Evolutionary conservation across 192 early-diverging fungal species (phyloP), one percentile per base, ranked within the genome.

Genomic region (Gamsiella multidivaricata): DNA sequence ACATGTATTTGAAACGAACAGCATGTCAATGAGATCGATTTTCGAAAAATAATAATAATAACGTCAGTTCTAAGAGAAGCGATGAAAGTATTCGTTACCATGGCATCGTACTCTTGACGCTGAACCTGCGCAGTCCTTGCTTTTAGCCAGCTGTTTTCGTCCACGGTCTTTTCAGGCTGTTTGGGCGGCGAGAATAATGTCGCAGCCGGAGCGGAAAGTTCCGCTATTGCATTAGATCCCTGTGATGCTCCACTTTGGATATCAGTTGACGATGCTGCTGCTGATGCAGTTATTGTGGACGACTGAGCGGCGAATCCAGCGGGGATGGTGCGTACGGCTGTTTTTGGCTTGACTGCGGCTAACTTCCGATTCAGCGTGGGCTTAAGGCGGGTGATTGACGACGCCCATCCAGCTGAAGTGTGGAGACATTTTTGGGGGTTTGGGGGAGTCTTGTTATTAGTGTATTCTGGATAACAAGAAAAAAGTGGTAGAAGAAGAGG

Each of bases 291-390:
- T 32, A 37, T 11, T 9, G 41, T 10, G 3, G 55, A 6, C 25
- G 42, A 33, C 54, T 70, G 67, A 2, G 62, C 45, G 33, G 53
- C 70, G 51, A 73, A 69, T 45, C 69, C 71, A 10, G 60, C 53
- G 46, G 60, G 47, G 46, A 69, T 61, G 36, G 39, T 12, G 46
- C 70, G 49, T 11, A 70, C 60, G 37, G 73, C 69, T 10, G 84
- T 63, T 50, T 81, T 85, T 29, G 86, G 83, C 29, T 86, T 87
- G 32, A 84, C 82, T 51, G 81, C 84, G 5, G 81, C 61, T 9
- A 72, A 81, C 55, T 85, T 85, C 47, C 88, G 36, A 36, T 83
- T 79, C n/a, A 82, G 54, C 54, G 66, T 79, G 8, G 82, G 82
- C 64, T 80, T 78, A 70, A 83, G 72, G 22, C 82, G 78, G 23